Percentiles rank a stretch among this genome's conserved stretches.
Evolutionary conservation across 2,329 filamentous ascomycete genomes (phyloP).

Genomic region (Proliferodiscus dingleyae): DNA sequence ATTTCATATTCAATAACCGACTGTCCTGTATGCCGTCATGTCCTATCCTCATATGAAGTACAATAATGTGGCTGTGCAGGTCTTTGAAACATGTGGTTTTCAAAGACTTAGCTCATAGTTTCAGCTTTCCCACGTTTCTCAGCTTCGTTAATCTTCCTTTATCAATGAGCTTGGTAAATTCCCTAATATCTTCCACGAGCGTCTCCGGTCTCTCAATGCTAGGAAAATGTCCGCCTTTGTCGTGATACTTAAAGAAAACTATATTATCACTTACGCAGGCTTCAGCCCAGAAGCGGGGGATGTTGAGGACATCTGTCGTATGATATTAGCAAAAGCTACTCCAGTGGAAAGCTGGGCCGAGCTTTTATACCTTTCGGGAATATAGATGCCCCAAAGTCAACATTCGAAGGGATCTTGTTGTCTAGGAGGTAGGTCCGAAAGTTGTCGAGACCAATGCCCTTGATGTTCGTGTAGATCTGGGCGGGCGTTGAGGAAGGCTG

Average conservation of each 20-base stretch:
- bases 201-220: slow-evolving; percentile 51
- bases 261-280: slow-evolving; percentile 48
- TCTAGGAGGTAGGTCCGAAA: slow-evolving; percentile 1
- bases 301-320: slow-evolving; percentile 12
- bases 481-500: slow-evolving; percentile 17
- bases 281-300: slow-evolving; percentile 47
- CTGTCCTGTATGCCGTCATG: too few species aligned
- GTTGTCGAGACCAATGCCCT: slow-evolving; percentile 8
- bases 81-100: too few species aligned
- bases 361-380: slow-evolving; percentile 19
- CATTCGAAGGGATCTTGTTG: slow-evolving; percentile 5
- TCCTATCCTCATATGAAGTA: too few species aligned
- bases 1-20: too few species aligned
- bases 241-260: slow-evolving; percentile 45
- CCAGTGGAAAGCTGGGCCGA: neutral
- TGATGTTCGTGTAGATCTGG: slow-evolving; percentile 20
- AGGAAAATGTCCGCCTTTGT: slow-evolving; percentile 47
- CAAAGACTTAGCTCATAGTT: neutral
- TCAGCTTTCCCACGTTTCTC: slow-evolving; percentile 9
- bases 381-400: slow-evolving; percentile 22
- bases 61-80: too few species aligned
- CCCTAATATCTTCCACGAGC: slow-evolving; percentile 41
- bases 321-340: neutral
- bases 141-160: slow-evolving; percentile 36
- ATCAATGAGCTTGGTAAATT: slow-evolving; percentile 49